Evolutionary conservation across 106 monocot species (phyloP).

Genomic region (Cymbidium sinense): DNA sequence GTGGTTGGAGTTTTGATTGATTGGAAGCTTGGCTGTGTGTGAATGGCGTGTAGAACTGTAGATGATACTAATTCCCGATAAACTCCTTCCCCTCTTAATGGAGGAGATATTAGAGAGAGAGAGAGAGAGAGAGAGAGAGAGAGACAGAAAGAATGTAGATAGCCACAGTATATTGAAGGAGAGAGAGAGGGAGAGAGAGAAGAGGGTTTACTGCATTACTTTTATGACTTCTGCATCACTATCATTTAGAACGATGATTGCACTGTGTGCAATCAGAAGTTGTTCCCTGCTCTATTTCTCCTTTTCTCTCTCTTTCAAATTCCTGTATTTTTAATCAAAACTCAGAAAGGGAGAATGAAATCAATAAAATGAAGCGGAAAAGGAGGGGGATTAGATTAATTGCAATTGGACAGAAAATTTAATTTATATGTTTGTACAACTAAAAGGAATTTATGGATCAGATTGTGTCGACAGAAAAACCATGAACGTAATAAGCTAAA

Average conservation of each 20-base stretch:
- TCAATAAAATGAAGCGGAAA: not conserved
- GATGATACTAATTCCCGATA: constrained; percentile 1
- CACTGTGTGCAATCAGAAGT: constrained; percentile 1
- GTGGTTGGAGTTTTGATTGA: constrained; percentile 10
- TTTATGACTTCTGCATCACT: constrained; percentile 2
- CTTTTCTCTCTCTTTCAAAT: not conserved
- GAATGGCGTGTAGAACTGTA: constrained; percentile 6
- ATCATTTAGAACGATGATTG: constrained; percentile 5
- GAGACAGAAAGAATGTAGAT: constrained; percentile 1
- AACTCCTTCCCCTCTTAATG: not conserved
- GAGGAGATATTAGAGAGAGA: not conserved
- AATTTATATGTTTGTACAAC: not conserved
- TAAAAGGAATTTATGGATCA: not conserved
- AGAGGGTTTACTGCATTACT: not conserved
- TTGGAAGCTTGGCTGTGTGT: constrained; percentile 3
- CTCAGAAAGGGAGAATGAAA: not conserved
- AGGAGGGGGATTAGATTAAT: too few species aligned
- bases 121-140: not conserved
- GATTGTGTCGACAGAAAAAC: not conserved
- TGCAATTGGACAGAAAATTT: not conserved
- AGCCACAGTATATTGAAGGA: not conserved
- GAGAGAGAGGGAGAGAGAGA: not conserved
- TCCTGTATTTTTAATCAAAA: not conserved
- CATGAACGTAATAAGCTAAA: not conserved
- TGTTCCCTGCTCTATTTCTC: constrained; percentile 3